Evolutionary conservation across 257 asterid species (phyloP).

Genomic region (Solanum paucissectum): DNA sequence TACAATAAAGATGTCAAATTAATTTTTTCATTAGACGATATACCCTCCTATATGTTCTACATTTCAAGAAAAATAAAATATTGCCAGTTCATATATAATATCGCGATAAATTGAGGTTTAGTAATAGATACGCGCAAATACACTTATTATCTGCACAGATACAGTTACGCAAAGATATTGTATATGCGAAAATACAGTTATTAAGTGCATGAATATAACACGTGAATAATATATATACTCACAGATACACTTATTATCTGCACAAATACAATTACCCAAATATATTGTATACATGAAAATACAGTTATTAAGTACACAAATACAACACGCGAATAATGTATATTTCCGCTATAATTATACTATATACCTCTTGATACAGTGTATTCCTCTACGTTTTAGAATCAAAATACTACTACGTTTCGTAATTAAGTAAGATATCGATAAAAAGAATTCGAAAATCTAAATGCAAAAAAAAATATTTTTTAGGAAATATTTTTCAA

Average conservation of each 20-base stretch:
- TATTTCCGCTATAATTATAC: background rate
- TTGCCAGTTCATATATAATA: background rate
- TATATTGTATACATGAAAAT: background rate
- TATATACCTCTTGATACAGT: background rate
- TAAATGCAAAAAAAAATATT: no score
- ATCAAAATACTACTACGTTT: background rate
- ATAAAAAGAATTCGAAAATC: no score
- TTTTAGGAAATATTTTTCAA: no score
- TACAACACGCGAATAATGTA: no score
- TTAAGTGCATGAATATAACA: no score
- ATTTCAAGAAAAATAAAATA: background rate
- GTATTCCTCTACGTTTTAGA: background rate
- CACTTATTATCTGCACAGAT: no score
- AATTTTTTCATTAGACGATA: background rate
- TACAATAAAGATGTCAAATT: background rate
- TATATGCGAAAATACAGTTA: no score
- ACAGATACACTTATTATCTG: background rate
- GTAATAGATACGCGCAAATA: no score
- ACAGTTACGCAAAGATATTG: no score
- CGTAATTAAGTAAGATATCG: background rate
- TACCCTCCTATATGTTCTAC: background rate
- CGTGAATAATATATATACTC: no score
- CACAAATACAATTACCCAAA: background rate
- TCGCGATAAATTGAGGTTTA: no score
- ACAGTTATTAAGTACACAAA: no score